Evolutionary conservation across 2,329 filamentous ascomycete genomes (phyloP), one percentile per base, ranked within the genome.

Genomic region (Gliomastix tumulicola): DNA sequence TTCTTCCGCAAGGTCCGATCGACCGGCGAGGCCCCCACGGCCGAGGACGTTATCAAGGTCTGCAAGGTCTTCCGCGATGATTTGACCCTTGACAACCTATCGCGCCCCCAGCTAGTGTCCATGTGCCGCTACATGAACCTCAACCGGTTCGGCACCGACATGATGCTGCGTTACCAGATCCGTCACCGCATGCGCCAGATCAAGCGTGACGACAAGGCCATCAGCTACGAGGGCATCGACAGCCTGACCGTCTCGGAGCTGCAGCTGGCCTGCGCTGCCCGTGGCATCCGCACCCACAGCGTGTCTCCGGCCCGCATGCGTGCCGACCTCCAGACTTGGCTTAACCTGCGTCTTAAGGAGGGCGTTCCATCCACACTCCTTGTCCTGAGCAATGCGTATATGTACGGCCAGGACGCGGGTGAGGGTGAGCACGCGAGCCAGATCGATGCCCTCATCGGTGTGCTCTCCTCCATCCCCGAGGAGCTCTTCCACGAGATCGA

Each of bases 401-500:
- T 95, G 76, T 98, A 98, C 63, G 81, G 84, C 25, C 86, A 94
- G 51, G 82, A 84, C 42, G 88, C 89, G 15, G 37, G 33, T 50
- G 88, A 94, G n/a, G 86, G 90, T 34, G 88, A 94, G 53, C 86
- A 92, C 51, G 80, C 84, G 21, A 86, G 79, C 18, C 90, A 97
- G 66, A 88, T 98, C 41, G 89, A 96, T 48, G 88, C 92, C 1
- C 76, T 98, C 34, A 87, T 89, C 42, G 86, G 88, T 38, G 92
- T 98, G 6, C 71, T 98, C 28, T 94, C 87, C 28, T 89, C 85
- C 42, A 97, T 98, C 44, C 92, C 92, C 4, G 92, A 98, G 63
- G 92, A 98, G 62, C 74, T 98, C 28, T 98, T 94, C 85, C 92
- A 98, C 71, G 92, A 98, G 69, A 96, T 98, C 45, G 92, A 97